Evolutionary conservation across 352 stramenopile genomes (phyloP).

Genomic region (Phytophthora pistaciae): DNA sequence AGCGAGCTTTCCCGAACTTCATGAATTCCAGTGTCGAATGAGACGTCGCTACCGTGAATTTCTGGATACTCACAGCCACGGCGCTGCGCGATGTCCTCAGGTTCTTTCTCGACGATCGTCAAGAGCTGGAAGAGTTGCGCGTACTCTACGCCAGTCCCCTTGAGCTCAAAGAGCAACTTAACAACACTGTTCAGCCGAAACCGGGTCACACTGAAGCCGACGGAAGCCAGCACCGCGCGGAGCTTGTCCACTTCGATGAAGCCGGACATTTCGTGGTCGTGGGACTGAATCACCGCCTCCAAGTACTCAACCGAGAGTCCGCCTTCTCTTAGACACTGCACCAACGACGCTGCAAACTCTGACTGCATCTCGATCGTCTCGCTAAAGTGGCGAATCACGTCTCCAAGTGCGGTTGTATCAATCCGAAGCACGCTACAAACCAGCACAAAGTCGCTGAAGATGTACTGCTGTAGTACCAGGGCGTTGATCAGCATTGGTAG

Average conservation of each 20-base stretch:
- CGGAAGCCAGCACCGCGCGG: constrained; percentile 37
- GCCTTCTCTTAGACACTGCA: constrained; percentile 25
- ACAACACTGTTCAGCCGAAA: constrained; percentile 68
- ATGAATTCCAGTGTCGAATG: constrained; percentile 8
- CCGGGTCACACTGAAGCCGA: constrained; percentile 58
- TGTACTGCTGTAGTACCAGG: constrained; percentile 57
- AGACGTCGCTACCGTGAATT: constrained; percentile 1
- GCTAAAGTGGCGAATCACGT: constrained; percentile 61
- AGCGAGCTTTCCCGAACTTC: neutral
- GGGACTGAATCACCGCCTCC: constrained; percentile 25
- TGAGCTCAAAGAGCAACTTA: constrained; percentile 55
- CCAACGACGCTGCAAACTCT: constrained; percentile 48
- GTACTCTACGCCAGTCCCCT: constrained; percentile 47
- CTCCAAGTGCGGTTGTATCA: constrained; percentile 51
- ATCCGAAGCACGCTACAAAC: constrained; percentile 58
- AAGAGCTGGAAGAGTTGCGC: constrained; percentile 49
- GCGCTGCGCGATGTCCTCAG: neutral
- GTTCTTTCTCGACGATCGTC: constrained; percentile 25
- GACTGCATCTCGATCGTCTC: constrained; percentile 59
- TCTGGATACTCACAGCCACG: constrained; percentile 1
- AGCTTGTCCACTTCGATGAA: constrained; percentile 51
- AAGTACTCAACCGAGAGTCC: constrained; percentile 37
- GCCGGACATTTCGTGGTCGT: constrained; percentile 37
- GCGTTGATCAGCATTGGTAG: constrained; percentile 56
- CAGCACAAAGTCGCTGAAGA: constrained; percentile 64